Base-by-base conservation (phyloP, 768 basidiomycete species). In the Hypholoma sublateritium region DNA sequence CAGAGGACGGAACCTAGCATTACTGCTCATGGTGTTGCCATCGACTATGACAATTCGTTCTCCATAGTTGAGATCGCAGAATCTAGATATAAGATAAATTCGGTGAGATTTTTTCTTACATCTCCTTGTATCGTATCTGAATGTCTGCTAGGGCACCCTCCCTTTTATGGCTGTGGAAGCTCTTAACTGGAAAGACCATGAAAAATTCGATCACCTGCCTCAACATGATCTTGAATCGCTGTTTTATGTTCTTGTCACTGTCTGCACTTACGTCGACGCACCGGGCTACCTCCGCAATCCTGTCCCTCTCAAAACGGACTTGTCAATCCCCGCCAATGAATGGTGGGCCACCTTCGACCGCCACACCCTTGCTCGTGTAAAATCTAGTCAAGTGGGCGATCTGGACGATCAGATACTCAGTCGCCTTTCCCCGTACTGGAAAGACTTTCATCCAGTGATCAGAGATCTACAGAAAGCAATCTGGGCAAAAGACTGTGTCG, bases 401-500 rank as follows among this genome's bases (percentile, higher is more conserved):
- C 17, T 43, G 9, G 17, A 50, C 5, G 32, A 50, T 17, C 37
- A 39, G 4, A 22, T 50, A 1, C 49, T 50, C 19, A 1, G 17
- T 19, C 34, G 49, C 49, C 49, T 50, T n/a, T 34, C 49, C 17
- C 49, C 49, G 2, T 50, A 50, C 35, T 50, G 49, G 49, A 5
- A 9, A 4, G 34, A 50, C 37, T 50, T 50, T 37, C 49, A 50
- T 50, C 49, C 5, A 37, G 49, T 50, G 9, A 16, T 50, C 34
- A 2, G 7, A 14, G 49, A 50, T 21, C 49, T 37, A 21, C 49
- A 50, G 9, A 19, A 17, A 12, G 49, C 16, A 21, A 32, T 50
- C 36, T 52, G 50, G 36, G 12, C 50, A 7, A 43, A 6, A 17
- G 17, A 52, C 8, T 19, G 17, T 41, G 36, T 37, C 35, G 37